phyloP scores from a whole-genome alignment of 148 eudicot genomes.

The Chenopodium suecicum region DNA sequence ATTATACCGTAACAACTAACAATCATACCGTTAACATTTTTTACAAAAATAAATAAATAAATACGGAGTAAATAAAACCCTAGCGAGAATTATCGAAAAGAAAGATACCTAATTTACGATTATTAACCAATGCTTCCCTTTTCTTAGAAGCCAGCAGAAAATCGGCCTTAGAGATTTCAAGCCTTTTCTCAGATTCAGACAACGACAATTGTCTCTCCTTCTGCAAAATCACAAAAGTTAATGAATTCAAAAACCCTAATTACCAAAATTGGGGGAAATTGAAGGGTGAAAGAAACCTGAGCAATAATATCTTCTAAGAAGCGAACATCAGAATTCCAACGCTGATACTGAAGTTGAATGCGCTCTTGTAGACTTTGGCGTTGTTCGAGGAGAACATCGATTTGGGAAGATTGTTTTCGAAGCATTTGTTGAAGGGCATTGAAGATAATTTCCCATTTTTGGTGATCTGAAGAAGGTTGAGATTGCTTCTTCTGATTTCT shows the following conservation, averaged over 20 bases:
- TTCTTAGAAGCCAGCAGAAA: constrained; percentile 35
- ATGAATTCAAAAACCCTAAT: constrained; percentile 1
- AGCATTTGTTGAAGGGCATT: constrained; percentile 33
- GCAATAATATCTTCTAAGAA: constrained; percentile 31
- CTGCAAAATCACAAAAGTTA: constrained; percentile 32
- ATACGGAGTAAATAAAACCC: not conserved
- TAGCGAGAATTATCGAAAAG: not conserved
- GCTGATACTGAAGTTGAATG: constrained; percentile 30
- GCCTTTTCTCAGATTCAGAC: constrained; percentile 26
- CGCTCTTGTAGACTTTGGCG: constrained; percentile 39
- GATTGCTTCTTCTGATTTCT: constrained; percentile 19
- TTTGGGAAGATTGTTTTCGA: constrained; percentile 34
- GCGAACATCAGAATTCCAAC: constrained; percentile 35
- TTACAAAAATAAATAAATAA: not conserved
- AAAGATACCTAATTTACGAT: constrained; percentile 48
- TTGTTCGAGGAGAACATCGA: constrained; percentile 36
- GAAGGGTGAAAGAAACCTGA: constrained; percentile 27
- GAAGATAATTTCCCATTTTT: constrained; percentile 48
- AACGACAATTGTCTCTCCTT: constrained; percentile 34
- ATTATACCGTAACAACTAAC: not conserved
- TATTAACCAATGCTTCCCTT: constrained; percentile 31
- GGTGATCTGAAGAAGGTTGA: constrained; percentile 24
- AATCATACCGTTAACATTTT: not conserved
- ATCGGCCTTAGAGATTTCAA: constrained; percentile 33
- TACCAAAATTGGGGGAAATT: not conserved